These are phyloP conservation scores for Cryptococcus wingfieldii DNA, from an alignment of 1,284 basidiomycete genomes.

Conservation along the genomic window DNA sequence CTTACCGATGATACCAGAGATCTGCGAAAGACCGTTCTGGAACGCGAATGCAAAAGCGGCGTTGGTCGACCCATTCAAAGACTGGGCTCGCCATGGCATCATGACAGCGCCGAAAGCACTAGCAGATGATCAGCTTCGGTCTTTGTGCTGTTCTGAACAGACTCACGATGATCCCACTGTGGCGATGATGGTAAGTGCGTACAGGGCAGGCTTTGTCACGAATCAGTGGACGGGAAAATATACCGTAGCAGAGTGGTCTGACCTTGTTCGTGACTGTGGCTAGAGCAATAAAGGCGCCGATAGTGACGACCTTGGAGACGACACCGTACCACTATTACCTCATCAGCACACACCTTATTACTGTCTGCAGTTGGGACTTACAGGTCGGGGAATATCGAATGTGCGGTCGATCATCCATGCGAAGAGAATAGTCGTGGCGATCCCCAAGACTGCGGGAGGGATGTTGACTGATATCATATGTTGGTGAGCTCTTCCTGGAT, in stretches of 20 bases:
- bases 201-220: neutral
- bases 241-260: neutral
- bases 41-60: constrained; percentile 20
- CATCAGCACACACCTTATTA: neutral
- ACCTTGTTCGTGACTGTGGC: constrained; percentile 13
- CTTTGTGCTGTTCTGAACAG: neutral
- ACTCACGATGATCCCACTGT: neutral
- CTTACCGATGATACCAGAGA: constrained; percentile 6
- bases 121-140: neutral
- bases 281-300: constrained; percentile 8
- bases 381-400: constrained; percentile 8
- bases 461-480: constrained; percentile 5
- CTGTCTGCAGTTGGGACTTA: neutral
- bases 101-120: neutral
- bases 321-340: neutral
- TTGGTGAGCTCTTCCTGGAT: neutral
- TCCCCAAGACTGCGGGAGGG: constrained; percentile 11
- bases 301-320: neutral
- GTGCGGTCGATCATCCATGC: constrained; percentile 4
- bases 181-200: neutral
- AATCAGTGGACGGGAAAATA: neutral
- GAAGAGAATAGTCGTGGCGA: constrained; percentile 4
- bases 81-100: constrained; percentile 15
- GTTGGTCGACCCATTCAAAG: constrained; percentile 6
- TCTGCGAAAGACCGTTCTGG: constrained; percentile 13